phyloP scores from a whole-genome alignment of 805 yeast species.

The Barnettozyma siamensis region DNA sequence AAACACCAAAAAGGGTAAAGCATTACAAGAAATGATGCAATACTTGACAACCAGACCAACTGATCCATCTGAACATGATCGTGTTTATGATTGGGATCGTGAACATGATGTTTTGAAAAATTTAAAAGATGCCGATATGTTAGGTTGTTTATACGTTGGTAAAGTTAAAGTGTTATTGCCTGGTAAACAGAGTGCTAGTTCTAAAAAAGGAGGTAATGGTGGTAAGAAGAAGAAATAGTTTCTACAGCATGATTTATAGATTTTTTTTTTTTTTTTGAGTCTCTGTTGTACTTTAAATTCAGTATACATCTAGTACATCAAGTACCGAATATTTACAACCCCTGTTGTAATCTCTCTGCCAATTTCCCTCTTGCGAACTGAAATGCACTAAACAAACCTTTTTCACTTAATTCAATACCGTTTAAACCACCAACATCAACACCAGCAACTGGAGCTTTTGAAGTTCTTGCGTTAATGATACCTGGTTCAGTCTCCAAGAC shows the following conservation, averaged over 20 bases:
- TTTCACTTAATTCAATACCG: constrained; percentile 62
- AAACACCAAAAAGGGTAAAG: constrained; percentile 80
- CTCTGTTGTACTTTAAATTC: too few relatives aligned
- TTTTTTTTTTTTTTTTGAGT: not conserved
- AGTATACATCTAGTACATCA: too few relatives aligned
- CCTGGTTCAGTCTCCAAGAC: constrained; percentile 86
- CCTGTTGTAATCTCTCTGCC: constrained; percentile 45
- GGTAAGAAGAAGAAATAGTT: constrained; percentile 9
- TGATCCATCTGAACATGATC: constrained; percentile 38
- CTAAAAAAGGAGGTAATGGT: constrained; percentile 17
- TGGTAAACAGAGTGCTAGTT: constrained; percentile 31
- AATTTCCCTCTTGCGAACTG: constrained; percentile 78
- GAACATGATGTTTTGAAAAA: constrained; percentile 53
- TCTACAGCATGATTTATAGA: not conserved
- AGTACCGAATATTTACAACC: constrained; percentile 22
- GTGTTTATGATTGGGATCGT: constrained; percentile 61
- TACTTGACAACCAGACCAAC: constrained; percentile 47
- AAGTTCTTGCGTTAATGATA: constrained; percentile 83
- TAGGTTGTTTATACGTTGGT: constrained; percentile 62
- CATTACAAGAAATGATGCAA: constrained; percentile 61
- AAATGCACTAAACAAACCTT: constrained; percentile 77
- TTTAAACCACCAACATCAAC: constrained; percentile 62
- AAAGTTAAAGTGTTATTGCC: constrained; percentile 64
- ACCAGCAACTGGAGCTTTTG: constrained; percentile 66
- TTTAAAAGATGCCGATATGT: constrained; percentile 59